A percentile compares a stretch with the other conserved stretches of the same genome.
Conservation (phyloP, 257 asterid genomes). For the Cordia subcordata region DNA sequence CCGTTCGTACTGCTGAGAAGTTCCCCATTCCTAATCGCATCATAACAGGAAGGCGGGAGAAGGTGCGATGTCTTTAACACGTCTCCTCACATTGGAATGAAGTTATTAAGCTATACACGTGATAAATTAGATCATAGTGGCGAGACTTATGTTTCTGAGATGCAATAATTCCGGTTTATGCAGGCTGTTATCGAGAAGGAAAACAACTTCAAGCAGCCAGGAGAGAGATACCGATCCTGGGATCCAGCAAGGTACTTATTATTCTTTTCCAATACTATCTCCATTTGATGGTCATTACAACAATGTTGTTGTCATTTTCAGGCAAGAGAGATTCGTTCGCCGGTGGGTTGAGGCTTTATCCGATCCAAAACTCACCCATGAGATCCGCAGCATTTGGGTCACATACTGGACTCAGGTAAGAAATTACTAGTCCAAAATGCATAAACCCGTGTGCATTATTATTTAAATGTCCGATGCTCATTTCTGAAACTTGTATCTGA, state of each 20-base stretch:
- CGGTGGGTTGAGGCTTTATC: conserved; percentile 13
- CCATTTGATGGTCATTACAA: not conserved
- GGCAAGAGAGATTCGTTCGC: conserved; percentile 16
- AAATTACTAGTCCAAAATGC: no score
- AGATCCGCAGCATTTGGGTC: conserved; percentile 12
- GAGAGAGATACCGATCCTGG: conserved; percentile 15
- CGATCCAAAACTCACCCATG: conserved; percentile 7
- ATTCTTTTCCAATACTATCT: not conserved
- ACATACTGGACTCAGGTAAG: conserved; percentile 13
- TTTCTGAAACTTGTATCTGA: not conserved
- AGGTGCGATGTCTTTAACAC: not conserved
- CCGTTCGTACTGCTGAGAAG: conserved; percentile 8
- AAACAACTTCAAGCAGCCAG: conserved; percentile 12
- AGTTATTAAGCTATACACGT: no score
- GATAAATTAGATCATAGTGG: no score
- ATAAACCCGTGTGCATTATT: no score
- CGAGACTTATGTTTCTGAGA: no score
- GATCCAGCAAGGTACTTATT: conserved; percentile 9
- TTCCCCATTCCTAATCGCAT: conserved; percentile 14
- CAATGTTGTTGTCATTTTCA: not conserved
- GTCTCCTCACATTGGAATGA: no score
- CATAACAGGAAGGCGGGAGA: conserved; percentile 9
- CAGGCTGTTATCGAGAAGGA: conserved; percentile 17
- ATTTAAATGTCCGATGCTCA: not conserved
- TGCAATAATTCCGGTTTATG: not conserved